Evolutionary conservation across 768 basidiomycete genomes (phyloP).

Genomic region (Naganishia vaughanmartiniae): DNA sequence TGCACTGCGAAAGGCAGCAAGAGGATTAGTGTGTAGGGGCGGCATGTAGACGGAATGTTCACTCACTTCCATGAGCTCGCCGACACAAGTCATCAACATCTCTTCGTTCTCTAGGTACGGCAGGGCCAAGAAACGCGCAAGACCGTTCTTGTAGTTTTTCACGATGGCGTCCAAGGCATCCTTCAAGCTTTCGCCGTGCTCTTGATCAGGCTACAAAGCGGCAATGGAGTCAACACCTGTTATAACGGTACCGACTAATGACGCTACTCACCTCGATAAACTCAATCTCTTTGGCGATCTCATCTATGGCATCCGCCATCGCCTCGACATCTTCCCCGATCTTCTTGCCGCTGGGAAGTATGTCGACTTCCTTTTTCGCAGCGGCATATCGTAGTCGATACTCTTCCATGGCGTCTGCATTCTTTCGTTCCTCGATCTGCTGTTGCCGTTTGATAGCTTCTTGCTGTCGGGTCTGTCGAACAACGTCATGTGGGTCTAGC

Average conservation of each 20-base stretch:
- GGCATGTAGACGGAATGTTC: too few species aligned
- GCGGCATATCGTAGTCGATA: constrained; percentile 4
- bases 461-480: background rate
- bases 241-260: background rate
- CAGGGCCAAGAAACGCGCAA: constrained; percentile 24
- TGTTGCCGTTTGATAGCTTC: constrained; percentile 14
- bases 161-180: constrained; percentile 10
- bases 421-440: constrained; percentile 10
- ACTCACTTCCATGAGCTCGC: constrained; percentile 23
- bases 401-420: constrained; percentile 21
- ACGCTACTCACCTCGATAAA: constrained; percentile 21
- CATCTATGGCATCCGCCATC: constrained; percentile 1
- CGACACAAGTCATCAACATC: constrained; percentile 23
- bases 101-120: constrained; percentile 29
- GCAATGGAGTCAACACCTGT: too few species aligned
- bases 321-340: constrained; percentile 1
- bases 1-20: background rate
- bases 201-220: constrained; percentile 15
- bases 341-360: background rate
- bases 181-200: background rate
- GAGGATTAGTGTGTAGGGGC: background rate
- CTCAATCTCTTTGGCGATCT: constrained; percentile 10
- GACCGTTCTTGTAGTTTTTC: constrained; percentile 30
- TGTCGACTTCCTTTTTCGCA: background rate
- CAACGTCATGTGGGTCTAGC: background rate